Conservation (phyloP, 83 land plant genomes). For the Picea mariana region DNA sequence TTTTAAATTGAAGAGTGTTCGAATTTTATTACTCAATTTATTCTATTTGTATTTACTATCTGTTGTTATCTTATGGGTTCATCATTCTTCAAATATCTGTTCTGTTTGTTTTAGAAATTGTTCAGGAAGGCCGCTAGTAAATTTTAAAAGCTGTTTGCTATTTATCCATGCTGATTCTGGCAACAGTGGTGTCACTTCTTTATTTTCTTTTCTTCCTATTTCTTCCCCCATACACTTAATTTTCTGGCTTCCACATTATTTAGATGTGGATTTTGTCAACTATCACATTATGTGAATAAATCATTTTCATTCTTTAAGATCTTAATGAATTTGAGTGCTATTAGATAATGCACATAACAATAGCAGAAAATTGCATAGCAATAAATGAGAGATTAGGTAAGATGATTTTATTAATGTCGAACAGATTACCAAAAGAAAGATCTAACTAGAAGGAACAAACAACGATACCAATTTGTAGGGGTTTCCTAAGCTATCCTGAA, state of each 20-base stretch:
- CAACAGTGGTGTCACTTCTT: too few species aligned
- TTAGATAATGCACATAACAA: too few species aligned
- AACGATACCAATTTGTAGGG: too few species aligned
- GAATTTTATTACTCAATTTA: not conserved
- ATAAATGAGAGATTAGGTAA: too few species aligned
- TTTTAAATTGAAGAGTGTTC: not conserved
- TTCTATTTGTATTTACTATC: not conserved
- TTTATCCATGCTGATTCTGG: too few species aligned
- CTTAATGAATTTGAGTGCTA: not conserved
- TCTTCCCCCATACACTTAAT: too few species aligned
- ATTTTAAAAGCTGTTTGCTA: not conserved
- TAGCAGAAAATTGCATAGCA: too few species aligned
- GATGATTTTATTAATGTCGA: too few species aligned
- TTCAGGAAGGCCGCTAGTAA: not conserved
- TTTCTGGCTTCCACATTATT: not conserved
- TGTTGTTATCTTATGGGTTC: not conserved
- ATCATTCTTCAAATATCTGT: not conserved
- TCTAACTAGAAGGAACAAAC: too few species aligned
- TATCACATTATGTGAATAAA: not conserved
- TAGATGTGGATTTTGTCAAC: not conserved
- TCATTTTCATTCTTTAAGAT: not conserved
- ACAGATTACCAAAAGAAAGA: too few species aligned
- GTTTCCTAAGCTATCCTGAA: too few species aligned
- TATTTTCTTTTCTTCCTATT: not conserved
- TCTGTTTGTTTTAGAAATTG: not conserved